Evolutionary conservation across 2,329 filamentous ascomycete genomes (phyloP).

Genomic region (Thelonectria rubi): DNA sequence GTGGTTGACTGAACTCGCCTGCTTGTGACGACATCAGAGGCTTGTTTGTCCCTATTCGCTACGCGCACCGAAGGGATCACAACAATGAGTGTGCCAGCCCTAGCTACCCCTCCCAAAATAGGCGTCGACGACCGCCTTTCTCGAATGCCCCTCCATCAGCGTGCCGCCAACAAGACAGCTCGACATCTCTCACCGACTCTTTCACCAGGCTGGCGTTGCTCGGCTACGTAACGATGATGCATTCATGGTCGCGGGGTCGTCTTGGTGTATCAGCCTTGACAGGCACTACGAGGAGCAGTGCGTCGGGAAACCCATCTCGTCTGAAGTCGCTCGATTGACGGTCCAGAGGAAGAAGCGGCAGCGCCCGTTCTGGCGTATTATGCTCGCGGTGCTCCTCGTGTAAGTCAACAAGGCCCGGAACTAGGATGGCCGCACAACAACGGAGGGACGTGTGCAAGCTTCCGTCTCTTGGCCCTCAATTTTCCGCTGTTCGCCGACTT

Average conservation of each 20-base stretch:
- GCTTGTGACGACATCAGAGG: constrained; percentile 27
- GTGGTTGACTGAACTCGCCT: constrained; percentile 10
- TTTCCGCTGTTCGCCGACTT: constrained; percentile 14
- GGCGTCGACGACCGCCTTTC: constrained; percentile 31
- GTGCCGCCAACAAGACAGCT: constrained; percentile 32
- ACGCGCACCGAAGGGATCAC: constrained; percentile 27
- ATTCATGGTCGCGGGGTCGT: constrained; percentile 32
- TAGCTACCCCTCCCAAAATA: constrained; percentile 39
- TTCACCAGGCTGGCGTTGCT: constrained; percentile 34
- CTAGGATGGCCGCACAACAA: constrained; percentile 31
- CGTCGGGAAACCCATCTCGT: constrained; percentile 1
- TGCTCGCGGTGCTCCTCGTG: constrained; percentile 30
- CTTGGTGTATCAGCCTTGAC: constrained; percentile 12
- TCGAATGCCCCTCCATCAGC: constrained; percentile 35
- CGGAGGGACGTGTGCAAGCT: constrained; percentile 40
- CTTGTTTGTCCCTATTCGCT: constrained; percentile 33
- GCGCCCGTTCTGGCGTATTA: not conserved
- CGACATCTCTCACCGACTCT: constrained; percentile 40
- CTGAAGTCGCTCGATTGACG: too few species aligned
- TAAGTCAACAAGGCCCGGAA: constrained; percentile 36
- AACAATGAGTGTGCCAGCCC: constrained; percentile 28
- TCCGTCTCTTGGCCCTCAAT: constrained; percentile 24
- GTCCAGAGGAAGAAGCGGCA: not conserved
- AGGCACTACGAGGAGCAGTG: constrained; percentile 10
- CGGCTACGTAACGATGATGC: constrained; percentile 36